These are phyloP conservation scores for Suhomyces kilbournensis DNA, from an alignment of 805 yeast genomes.

Conservation along the genomic window DNA sequence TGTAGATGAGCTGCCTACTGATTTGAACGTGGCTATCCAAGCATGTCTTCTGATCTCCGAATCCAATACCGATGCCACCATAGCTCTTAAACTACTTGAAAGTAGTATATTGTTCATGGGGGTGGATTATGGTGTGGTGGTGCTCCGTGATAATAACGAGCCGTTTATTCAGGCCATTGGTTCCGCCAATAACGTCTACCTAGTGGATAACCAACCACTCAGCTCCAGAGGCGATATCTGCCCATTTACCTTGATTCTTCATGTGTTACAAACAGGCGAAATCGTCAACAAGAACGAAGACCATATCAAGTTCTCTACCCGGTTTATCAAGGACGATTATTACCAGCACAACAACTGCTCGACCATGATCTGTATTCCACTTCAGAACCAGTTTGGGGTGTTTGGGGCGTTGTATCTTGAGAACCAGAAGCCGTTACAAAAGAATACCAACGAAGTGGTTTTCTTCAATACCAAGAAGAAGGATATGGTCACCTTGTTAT, in stretches of 20 bases:
- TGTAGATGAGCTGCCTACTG: neutral
- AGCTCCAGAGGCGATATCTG: constrained; percentile 40
- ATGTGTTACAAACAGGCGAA: constrained; percentile 36
- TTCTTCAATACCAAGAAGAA: constrained; percentile 31
- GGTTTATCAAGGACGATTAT: constrained; percentile 40
- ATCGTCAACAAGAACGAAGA: constrained; percentile 37
- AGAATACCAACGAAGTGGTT: constrained; percentile 6
- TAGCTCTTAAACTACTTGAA: constrained; percentile 36
- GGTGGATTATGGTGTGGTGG: constrained; percentile 33
- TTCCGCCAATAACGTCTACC: constrained; percentile 21
- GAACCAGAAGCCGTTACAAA: constrained; percentile 7
- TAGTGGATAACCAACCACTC: constrained; percentile 32
- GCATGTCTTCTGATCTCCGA: constrained; percentile 52
- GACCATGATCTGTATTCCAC: constrained; percentile 44
- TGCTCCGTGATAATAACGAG: constrained; percentile 17
- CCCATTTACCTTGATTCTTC: constrained; percentile 39
- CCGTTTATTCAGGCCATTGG: constrained; percentile 28
- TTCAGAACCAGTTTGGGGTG: constrained; percentile 38
- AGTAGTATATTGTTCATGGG: constrained; percentile 37
- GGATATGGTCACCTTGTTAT: constrained; percentile 41
- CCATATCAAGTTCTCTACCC: constrained; percentile 27
- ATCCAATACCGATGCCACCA: constrained; percentile 36
- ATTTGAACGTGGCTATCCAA: constrained; percentile 30
- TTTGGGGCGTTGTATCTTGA: constrained; percentile 49
- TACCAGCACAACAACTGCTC: constrained; percentile 31